Evolutionary conservation across 2,329 filamentous ascomycete genomes (phyloP), one percentile per base, ranked within the genome.

Genomic region (Colletotrichum somersetense): DNA sequence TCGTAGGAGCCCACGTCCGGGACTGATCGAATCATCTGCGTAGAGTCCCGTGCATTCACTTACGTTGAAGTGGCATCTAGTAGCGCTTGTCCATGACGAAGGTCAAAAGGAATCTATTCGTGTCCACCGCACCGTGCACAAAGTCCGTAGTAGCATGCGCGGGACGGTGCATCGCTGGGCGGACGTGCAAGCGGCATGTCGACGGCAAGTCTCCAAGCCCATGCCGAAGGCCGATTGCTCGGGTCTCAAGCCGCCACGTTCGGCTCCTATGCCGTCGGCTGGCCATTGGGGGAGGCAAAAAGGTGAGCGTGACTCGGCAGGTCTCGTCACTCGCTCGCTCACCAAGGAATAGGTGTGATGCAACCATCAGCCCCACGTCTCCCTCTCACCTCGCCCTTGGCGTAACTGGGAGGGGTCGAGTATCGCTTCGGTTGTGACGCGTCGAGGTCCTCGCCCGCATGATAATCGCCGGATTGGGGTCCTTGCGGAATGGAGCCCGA

Each of bases 201-300:
- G 42, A 61, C 44, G 79, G 82, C 5, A 66, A 66, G 67, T 70
- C 30, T 65, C 67, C 62, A 38, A 66, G 18, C 46, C 55, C 38
- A 44, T 30, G 35, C 67, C 62, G 55, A 66, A 70, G 55, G 42
- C 67, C 62, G 67, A 33, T 23, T 26, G 48, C 5, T 66, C 65
- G 48, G 66, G 18, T 64, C 52, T 50, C 14, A 7, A 57, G 52
- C 48, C 50, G 62, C 48, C 50, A 38, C 18, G 18, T 46, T 57
- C 52, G 62, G 62, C 35, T 64, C 35, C 33, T 16, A 8, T 50
- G 20, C 44, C 59, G 59, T 33, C 35, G 23, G n/a, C 35, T 23
- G 61, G 48, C 53, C 10, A 40, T 46, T n/a, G 33, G 46, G 46
- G 46, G 11, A 4, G 40, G 23, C 14, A 44, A 16, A 38, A 40